Conservation (phyloP, 2,329 filamentous ascomycete species). For the Penicillium sp. region DNA sequence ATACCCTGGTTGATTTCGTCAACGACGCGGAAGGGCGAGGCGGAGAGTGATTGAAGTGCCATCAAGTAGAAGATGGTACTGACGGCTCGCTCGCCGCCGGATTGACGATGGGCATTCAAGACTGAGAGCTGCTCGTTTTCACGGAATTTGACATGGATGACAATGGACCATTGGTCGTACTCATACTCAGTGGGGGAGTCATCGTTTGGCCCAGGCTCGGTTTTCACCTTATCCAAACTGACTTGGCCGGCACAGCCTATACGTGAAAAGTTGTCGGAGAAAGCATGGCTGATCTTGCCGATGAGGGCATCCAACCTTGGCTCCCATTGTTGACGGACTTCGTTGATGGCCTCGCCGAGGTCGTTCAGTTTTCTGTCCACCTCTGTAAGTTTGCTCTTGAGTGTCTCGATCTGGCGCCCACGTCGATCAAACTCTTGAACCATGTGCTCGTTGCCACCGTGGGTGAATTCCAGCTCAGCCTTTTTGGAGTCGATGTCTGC, state of each 20-base stretch:
- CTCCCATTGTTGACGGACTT: conserved; percentile 77
- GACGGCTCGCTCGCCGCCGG: conserved; percentile 92
- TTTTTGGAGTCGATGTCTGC: conserved; percentile 74
- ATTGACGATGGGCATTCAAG: conserved; percentile 90
- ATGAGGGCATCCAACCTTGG: conserved; percentile 79
- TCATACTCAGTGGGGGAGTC: conserved; percentile 61
- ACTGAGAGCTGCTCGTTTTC: conserved; percentile 82
- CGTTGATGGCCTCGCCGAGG: conserved; percentile 63
- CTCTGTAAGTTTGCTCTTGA: conserved; percentile 63
- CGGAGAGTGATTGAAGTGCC: conserved; percentile 91
- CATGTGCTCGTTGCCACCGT: conserved; percentile 74
- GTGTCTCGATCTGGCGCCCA: conserved; percentile 68
- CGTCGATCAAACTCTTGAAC: conserved; percentile 78
- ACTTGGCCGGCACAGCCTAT: conserved; percentile 96
- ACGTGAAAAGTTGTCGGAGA: conserved; percentile 89
- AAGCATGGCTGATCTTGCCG: conserved; percentile 82
- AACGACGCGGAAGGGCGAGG: conserved; percentile 94
- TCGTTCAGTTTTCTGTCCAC: conserved; percentile 60
- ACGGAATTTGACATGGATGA: conserved; percentile 94
- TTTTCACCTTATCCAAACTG: conserved; percentile 72
- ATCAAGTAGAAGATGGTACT: conserved; percentile 99
- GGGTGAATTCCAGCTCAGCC: conserved; percentile 77
- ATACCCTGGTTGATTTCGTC: conserved; percentile 99
- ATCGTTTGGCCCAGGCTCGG: conserved; percentile 34
- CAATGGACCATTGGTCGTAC: conserved; percentile 91